phyloP scores from a whole-genome alignment of 192 early-diverging fungal genomes.

The Mortierella hygrophila region DNA sequence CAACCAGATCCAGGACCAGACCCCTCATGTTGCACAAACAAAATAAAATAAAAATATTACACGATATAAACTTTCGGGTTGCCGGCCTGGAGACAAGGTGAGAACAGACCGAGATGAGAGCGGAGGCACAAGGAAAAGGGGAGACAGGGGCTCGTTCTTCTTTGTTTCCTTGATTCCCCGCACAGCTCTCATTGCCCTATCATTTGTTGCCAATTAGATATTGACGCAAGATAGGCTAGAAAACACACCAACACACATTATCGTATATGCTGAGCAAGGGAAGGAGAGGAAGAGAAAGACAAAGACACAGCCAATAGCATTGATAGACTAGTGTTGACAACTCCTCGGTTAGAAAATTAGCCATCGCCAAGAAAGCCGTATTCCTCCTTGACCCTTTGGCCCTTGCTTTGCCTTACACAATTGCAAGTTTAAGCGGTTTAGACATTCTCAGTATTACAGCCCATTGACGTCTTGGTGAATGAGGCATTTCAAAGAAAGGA shows the following conservation, averaged over 20 bases:
- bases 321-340: no score
- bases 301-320: not conserved
- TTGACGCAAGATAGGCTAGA: not conserved
- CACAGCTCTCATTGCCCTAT: not conserved
- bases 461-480: not conserved
- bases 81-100: not conserved
- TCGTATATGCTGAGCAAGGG: not conserved
- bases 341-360: no score
- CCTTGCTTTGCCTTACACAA: not conserved
- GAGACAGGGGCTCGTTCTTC: not conserved
- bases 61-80: not conserved
- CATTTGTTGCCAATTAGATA: not conserved
- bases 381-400: not conserved
- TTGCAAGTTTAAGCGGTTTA: not conserved
- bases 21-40: not conserved
- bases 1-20: conserved; percentile 1
- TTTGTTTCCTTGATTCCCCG: not conserved
- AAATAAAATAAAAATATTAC: not conserved
- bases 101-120: not conserved
- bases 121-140: not conserved
- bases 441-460: not conserved
- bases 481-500: not conserved
- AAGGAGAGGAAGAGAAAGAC: not conserved
- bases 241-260: not conserved
- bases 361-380: no score